Base-by-base conservation (phyloP, 2,329 filamentous ascomycete genomes). In the Sporothrix pseudoabietina region DNA sequence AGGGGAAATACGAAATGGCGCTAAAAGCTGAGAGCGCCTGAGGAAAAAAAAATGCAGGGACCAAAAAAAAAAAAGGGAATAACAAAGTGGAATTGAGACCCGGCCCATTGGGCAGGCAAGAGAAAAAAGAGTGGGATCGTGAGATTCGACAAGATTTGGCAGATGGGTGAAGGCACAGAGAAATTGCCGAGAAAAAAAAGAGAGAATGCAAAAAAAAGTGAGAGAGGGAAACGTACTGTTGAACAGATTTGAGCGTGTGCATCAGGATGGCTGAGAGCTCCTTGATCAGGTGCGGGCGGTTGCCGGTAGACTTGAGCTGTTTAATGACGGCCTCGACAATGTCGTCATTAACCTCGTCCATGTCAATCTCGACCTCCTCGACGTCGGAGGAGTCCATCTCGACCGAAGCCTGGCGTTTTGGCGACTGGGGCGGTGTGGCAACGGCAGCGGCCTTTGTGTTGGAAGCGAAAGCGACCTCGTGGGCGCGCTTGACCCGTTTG, bases 281-380 rank as follows among this genome's bases (percentile, higher is more conserved):
- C 83, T 97, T 98, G 76, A 98, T 94, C 41, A 98, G 86, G 82
- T 98, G 95, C 72, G 96, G 96, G 72, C 94, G 88, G 82, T 99
- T 99, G 75, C 90, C 92, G 1, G 94, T 97, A 80, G 92, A 92
- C 81, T 97, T 91, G 72, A 99, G 85, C 83, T 97, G 94, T 77
- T 93, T 84, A 78, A 98, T 93, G 68, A 97, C 94, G 19, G 90
- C 94, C 80, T 97, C 91, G 70, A 99, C 95, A 78, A 99, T 97
- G 79, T 97, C 94, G 81, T 99, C 96, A 80, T 94, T 94, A 82
- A 98, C 94, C 54, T 90, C 89, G 76, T 94, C 91, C 70, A 94
- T 88, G 81, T 97, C 92, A 79, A 96, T 69, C 30, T 69, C 47
- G 47, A 44, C 44, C 19, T 63, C 59, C 35, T 57, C 65, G n/a